These are phyloP conservation scores for Fraxinus quadrangulata DNA, from an alignment of 257 asterid species.

Conservation along the genomic window DNA sequence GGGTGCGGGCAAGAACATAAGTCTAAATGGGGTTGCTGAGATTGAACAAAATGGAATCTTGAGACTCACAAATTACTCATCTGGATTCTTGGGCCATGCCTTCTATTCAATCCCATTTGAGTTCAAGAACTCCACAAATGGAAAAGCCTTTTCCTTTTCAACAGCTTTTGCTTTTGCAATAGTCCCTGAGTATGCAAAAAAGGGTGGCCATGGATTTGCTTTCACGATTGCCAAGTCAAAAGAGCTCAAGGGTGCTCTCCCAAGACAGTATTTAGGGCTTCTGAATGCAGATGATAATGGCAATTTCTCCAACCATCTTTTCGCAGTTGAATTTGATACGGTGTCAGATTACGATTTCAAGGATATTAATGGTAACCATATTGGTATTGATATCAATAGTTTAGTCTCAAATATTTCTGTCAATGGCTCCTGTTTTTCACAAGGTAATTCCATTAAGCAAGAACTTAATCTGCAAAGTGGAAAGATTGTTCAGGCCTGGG, in stretches of 20 bases:
- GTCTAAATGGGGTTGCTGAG: constrained; percentile 52
- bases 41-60: constrained; percentile 53
- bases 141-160: constrained; percentile 59
- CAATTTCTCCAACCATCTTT: constrained; percentile 38
- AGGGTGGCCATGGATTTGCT: constrained; percentile 53
- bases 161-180: constrained; percentile 55
- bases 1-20: constrained; percentile 29
- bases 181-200: constrained; percentile 35
- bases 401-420: constrained; percentile 35
- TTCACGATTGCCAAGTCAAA: constrained; percentile 33
- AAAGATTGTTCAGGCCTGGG: constrained; percentile 58
- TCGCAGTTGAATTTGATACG: constrained; percentile 29
- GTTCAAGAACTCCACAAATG: constrained; percentile 47
- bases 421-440: constrained; percentile 40
- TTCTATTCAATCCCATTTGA: constrained; percentile 47
- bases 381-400: constrained; percentile 20
- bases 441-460: constrained; percentile 26
- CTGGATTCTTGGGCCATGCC: constrained; percentile 52
- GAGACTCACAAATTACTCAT: constrained; percentile 47
- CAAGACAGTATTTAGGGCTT: constrained; percentile 51
- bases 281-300: constrained; percentile 34
- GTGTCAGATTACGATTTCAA: constrained; percentile 19
- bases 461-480: constrained; percentile 51
- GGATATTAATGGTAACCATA: constrained; percentile 27
- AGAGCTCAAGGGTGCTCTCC: constrained; percentile 33